Evolutionary conservation across 169 alveolate species (phyloP), one percentile per base, ranked within the genome.

Genomic region (Plasmodium fragile): DNA sequence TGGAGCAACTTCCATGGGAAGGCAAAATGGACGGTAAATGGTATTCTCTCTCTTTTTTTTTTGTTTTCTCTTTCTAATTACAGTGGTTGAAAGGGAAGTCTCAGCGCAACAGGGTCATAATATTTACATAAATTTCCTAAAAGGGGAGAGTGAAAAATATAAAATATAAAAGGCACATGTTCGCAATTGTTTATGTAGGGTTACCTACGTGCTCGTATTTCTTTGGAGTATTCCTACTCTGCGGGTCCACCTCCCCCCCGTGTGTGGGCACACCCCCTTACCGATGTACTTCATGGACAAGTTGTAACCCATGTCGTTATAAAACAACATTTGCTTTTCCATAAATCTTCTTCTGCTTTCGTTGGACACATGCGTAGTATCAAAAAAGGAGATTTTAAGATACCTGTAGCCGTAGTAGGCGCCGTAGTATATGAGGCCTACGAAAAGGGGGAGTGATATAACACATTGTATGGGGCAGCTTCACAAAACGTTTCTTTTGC

Each of bases 271-370:
- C 13, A 65, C 36, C n/a, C 16, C 36, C 75, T 65, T 87, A 87
- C 93, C 93, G 32, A 87, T 87, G 69, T 87, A 87, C 71, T 87
- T 87, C 93, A 87, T 87, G 18, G 93, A 87, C 53, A 87, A 87
- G 28, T 87, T 52, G 30, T 87, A 87, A 13, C 93, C 93, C 70
- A 55, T 28, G 53, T 87, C 93, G 49, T 87, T 87, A 36, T 87
- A 87, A 87, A 87, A 87, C 71, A 87, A 39, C 93, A 87, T 87
- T 77, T 87, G 93, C 52, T 87, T 87, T 55, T 87, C 93, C 93
- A 87, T 87, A 87, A 41, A 87, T 87, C 93, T 18, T 78, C 87
- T 87, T 77, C 93, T 75, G 59, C 93, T 87, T 77, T 87, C 93
- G 70, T 87, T 87, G 32, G 93, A 87, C 41, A 87, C 93, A 77